phyloP scores from a whole-genome alignment of 257 asterid species.

The Solanum gracilifrons region DNA sequence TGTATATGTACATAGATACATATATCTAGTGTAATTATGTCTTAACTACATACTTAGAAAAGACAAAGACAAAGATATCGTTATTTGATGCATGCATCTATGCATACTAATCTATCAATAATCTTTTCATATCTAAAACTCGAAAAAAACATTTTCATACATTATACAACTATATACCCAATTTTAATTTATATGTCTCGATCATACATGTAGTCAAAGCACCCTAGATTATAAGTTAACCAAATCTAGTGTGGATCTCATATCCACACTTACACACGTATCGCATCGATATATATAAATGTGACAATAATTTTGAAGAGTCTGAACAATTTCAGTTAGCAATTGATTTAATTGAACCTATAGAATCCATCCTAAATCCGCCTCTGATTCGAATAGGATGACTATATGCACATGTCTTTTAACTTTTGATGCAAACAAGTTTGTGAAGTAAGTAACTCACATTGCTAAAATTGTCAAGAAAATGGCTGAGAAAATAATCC shows the following conservation, averaged over 20 bases:
- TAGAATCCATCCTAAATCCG: background rate
- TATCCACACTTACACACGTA: background rate
- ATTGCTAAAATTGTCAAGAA: constrained; percentile 49
- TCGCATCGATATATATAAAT: background rate
- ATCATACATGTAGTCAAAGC: background rate
- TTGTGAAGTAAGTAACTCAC: constrained; percentile 25
- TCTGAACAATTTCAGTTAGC: background rate
- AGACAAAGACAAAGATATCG: background rate
- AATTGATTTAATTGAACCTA: background rate
- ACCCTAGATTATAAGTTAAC: background rate
- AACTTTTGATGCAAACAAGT: background rate
- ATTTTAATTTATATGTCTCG: background rate
- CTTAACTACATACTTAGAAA: background rate
- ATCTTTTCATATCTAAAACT: too few relatives aligned
- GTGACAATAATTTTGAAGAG: too few relatives aligned
- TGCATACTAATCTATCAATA: background rate
- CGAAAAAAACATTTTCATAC: background rate
- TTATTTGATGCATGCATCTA: background rate
- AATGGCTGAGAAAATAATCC: constrained; percentile 34
- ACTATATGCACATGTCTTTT: background rate
- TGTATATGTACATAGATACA: too few relatives aligned
- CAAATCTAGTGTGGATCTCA: background rate
- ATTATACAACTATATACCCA: background rate
- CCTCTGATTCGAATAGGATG: background rate
- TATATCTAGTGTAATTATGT: background rate